phyloP scores from a whole-genome alignment of 352 stramenopile species.

The Globisporangium camurandrum region DNA sequence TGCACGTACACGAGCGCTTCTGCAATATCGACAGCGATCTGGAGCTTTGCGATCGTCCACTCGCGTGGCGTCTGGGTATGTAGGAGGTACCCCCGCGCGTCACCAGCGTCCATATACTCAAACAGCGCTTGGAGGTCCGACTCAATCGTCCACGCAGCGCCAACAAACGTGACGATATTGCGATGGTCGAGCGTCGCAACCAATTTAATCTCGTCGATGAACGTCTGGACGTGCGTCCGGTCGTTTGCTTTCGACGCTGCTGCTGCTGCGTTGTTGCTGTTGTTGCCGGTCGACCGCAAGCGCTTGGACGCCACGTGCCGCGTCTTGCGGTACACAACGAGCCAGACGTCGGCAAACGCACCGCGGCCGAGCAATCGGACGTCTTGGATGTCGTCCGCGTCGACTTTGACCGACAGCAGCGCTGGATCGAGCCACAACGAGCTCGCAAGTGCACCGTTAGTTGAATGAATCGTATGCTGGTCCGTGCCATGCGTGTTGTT shows the following conservation, averaged over 20 bases:
- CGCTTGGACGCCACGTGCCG: conserved; percentile 1
- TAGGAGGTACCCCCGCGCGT: conserved; percentile 32
- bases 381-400: conserved; percentile 7
- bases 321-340: conserved; percentile 6
- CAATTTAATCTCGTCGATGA: conserved; percentile 52
- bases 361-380: conserved; percentile 2
- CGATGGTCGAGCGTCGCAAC: conserved; percentile 30
- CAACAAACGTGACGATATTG: conserved; percentile 33
- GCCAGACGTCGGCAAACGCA: conserved; percentile 7
- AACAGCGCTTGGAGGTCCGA: conserved; percentile 45
- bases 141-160: conserved; percentile 37
- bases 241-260: too few relatives aligned
- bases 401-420: conserved; percentile 24
- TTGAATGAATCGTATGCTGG: too few relatives aligned
- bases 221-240: conserved; percentile 24
- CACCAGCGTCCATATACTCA: conserved; percentile 54
- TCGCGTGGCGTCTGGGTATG: not conserved
- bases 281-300: too few relatives aligned
- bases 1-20: conserved; percentile 11
- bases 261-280: too few relatives aligned
- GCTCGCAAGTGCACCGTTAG: too few relatives aligned
- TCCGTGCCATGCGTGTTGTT: too few relatives aligned
- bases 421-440: not conserved
- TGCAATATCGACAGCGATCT: conserved; percentile 17
- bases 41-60: conserved; percentile 2